Conservation (phyloP, 2,329 filamentous ascomycete species). For the Pestalotiopsis sp. region DNA sequence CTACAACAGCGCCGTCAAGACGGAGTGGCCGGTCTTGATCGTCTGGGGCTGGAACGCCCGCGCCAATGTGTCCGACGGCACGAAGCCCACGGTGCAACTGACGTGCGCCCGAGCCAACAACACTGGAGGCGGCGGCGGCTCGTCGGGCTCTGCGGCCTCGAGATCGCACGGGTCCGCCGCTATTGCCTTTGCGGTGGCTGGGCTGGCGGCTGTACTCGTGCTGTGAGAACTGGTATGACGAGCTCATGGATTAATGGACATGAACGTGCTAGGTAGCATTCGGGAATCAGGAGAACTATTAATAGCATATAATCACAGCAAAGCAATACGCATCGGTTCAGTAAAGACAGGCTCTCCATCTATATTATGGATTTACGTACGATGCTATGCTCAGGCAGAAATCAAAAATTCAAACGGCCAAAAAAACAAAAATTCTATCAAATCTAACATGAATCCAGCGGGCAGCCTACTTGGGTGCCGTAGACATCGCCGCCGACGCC, state of each 20-base stretch:
- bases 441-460: slow-evolving; percentile 7
- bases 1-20: slow-evolving; percentile 16
- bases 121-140: neutral
- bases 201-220: neutral
- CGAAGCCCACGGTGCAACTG: slow-evolving; percentile 4
- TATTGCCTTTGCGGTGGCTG: neutral
- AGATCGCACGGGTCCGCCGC: neutral
- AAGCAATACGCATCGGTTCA: neutral
- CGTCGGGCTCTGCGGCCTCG: neutral
- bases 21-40: slow-evolving; percentile 25
- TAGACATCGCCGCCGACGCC: slow-evolving; percentile 8
- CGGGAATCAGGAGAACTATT: neutral
- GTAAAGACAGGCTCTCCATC: neutral
- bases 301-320: neutral
- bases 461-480: slow-evolving; percentile 4
- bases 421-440: neutral
- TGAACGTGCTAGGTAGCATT: neutral
- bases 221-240: neutral
- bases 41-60: slow-evolving; percentile 30
- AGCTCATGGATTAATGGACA: neutral
- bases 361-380: neutral
- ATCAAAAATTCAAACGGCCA: neutral
- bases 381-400: neutral
- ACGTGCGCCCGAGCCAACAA: slow-evolving; percentile 3
- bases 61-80: slow-evolving; percentile 20